Evolutionary conservation across 345 rosid genomes (phyloP).

Genomic region (Salix viminalis): DNA sequence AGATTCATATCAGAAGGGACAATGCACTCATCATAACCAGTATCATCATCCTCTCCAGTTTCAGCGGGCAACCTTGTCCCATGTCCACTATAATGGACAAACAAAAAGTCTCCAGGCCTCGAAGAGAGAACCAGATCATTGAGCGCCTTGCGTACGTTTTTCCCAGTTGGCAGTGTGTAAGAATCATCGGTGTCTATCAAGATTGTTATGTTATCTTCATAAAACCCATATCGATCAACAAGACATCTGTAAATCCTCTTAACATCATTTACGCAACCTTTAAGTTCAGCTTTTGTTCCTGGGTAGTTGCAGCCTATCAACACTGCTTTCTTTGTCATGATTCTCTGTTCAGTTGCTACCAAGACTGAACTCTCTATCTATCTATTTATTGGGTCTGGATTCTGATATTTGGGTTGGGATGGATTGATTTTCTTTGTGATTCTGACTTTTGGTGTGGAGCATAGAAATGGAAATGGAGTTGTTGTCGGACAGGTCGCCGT

Average conservation of each 20-base stretch:
- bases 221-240: constrained; percentile 62
- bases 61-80: constrained; percentile 98
- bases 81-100: constrained; percentile 91
- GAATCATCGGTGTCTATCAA: constrained; percentile 69
- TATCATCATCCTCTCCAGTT: constrained; percentile 92
- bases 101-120: constrained; percentile 51
- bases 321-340: constrained; percentile 67
- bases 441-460: too few relatives aligned
- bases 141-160: constrained; percentile 58
- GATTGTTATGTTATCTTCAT: constrained; percentile 50
- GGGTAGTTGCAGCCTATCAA: constrained; percentile 84
- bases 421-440: neutral
- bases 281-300: constrained; percentile 78
- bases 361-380: neutral
- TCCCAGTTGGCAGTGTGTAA: constrained; percentile 69
- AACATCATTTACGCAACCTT: constrained; percentile 94
- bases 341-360: neutral
- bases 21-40: constrained; percentile 92
- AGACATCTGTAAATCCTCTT: constrained; percentile 54
- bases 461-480: too few relatives aligned
- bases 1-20: constrained; percentile 96
- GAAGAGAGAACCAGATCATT: constrained; percentile 55
- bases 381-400: neutral
- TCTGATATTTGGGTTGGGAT: neutral
- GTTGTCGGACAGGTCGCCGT: too few relatives aligned